These are phyloP conservation scores for Brassica incana DNA, from an alignment of 345 rosid species.

Conservation along the genomic window DNA sequence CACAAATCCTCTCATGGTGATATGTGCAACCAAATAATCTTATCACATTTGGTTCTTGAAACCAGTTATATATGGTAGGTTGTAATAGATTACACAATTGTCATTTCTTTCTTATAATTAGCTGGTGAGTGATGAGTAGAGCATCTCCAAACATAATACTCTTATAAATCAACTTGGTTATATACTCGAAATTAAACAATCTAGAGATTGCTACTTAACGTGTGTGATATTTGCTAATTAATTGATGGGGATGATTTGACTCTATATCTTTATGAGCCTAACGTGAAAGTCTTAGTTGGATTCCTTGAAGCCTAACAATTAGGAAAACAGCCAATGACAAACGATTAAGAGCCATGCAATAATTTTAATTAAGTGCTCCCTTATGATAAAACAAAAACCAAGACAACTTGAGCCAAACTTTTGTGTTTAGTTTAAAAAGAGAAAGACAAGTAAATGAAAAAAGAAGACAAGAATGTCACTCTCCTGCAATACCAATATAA, in stretches of 20 bases:
- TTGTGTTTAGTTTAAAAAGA: neutral
- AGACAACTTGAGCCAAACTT: conserved; percentile 31
- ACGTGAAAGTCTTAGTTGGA: conserved; percentile 17
- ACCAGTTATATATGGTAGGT: neutral
- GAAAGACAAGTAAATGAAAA: neutral
- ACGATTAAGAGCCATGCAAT: conserved; percentile 27
- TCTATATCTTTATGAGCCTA: conserved; percentile 7
- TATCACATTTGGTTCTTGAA: neutral
- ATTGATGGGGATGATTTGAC: conserved; percentile 10
- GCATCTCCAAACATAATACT: neutral
- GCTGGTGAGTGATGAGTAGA: neutral
- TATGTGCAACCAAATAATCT: conserved; percentile 11
- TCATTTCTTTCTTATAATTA: neutral
- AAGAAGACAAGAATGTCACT: conserved; percentile 16
- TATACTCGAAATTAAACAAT: conserved; percentile 8
- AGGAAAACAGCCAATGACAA: conserved; percentile 23
- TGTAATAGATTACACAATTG: conserved; percentile 1
- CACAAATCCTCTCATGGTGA: neutral
- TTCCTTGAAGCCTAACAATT: conserved; percentile 37
- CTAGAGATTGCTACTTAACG: neutral
- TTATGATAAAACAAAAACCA: conserved; percentile 14
- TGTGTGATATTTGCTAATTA: conserved; percentile 7
- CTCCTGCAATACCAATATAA: conserved; percentile 28
- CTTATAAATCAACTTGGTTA: conserved; percentile 13
- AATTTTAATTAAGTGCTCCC: neutral